Conservation (phyloP, 257 asterid species). For the Solanum megistacrolobum region DNA sequence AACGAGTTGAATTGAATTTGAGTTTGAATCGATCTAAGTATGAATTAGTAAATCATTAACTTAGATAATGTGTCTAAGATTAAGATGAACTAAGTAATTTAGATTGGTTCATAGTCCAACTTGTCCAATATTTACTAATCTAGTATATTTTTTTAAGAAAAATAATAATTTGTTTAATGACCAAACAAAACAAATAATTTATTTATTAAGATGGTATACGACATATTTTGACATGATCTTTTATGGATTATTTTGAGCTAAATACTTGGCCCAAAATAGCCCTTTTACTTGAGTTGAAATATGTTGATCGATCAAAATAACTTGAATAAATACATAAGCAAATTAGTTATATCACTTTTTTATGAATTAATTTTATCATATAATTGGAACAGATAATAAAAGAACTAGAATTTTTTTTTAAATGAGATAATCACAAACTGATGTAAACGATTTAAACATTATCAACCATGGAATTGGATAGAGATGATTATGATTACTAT, state of each 20-base stretch:
- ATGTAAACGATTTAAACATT: not conserved
- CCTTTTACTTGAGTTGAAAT: not conserved
- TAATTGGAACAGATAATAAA: not conserved
- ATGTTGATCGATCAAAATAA: not conserved
- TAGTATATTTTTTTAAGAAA: no score
- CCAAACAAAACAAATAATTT: no score
- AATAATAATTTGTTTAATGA: no score
- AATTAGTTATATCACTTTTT: not conserved
- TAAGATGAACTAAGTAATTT: not conserved
- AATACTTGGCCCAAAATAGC: not conserved
- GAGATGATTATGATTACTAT: not conserved
- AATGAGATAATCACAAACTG: not conserved
- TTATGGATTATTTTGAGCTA: not conserved
- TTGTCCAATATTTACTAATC: no score
- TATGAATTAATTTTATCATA: not conserved
- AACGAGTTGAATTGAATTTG: not conserved
- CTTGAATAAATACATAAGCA: not conserved
- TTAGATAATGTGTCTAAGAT: not conserved
- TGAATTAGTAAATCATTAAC: not conserved
- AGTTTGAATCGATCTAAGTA: fast-evolving
- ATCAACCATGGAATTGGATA: not conserved
- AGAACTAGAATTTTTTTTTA: fast-evolving
- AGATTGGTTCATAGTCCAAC: no score
- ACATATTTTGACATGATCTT: not conserved
- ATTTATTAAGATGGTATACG: no score